Conservation (phyloP, 1,284 basidiomycete genomes). For the Sphaerobolus stellatus region DNA sequence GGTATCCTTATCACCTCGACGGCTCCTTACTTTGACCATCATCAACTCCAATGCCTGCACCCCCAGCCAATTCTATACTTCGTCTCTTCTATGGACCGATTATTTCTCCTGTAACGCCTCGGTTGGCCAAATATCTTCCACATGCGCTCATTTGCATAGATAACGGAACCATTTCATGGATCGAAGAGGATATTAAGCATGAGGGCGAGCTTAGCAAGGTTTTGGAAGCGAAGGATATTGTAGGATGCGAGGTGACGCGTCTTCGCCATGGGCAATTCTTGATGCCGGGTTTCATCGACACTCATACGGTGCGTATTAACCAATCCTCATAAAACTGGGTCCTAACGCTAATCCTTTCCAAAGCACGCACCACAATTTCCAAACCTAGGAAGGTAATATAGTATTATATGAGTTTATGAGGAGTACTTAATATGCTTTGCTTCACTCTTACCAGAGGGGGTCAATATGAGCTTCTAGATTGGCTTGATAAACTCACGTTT, state of each 20-base stretch:
- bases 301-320: slow-evolving; percentile 68
- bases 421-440: slow-evolving; percentile 1
- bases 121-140: slow-evolving; percentile 53
- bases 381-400: slow-evolving; percentile 75
- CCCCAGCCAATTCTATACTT: too few relatives aligned
- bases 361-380: slow-evolving; percentile 89
- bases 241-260: slow-evolving; percentile 39
- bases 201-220: slow-evolving; percentile 40
- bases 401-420: too few relatives aligned
- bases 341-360: slow-evolving; percentile 8
- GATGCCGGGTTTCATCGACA: slow-evolving; percentile 88
- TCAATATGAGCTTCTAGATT: slow-evolving; percentile 86
- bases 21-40: too few relatives aligned
- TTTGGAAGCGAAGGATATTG: slow-evolving; percentile 39
- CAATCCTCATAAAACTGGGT: slow-evolving; percentile 24
- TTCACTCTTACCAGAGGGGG: slow-evolving; percentile 53
- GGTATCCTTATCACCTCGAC: too few relatives aligned
- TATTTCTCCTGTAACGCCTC: slow-evolving; percentile 62
- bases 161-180: slow-evolving; percentile 67
- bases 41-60: too few relatives aligned
- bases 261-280: slow-evolving; percentile 75
- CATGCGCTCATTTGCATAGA: slow-evolving; percentile 59
- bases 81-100: slow-evolving; percentile 64
- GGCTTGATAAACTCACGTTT: slow-evolving; percentile 87
- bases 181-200: slow-evolving; percentile 54